Base-by-base conservation (phyloP, 2,329 filamentous ascomycete species). In the Xylariaceae sp. region DNA sequence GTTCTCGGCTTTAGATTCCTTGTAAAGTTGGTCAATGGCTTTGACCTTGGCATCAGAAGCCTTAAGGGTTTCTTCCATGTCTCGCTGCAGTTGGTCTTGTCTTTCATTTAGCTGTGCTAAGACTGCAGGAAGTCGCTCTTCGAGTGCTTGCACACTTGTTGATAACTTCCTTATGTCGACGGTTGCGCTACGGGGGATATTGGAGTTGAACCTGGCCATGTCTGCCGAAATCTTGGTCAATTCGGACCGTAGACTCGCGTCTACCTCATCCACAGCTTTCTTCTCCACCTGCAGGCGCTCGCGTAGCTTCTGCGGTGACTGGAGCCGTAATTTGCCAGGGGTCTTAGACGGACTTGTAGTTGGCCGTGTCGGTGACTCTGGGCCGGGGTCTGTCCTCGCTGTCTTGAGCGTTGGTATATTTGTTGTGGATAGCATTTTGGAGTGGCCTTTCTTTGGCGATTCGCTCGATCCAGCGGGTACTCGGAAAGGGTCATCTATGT, bases 271-370 rank as follows among this genome's bases (percentile, higher is more conserved):
- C 14, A 91, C 80, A 0, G 83, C 79, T 44, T 79, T 82, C 65
- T 90, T 89, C 64, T 95, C 90, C 38, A 80, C 83, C 57, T 92
- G 85, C 1, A 96, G 75, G 25, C 92, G 84, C 68, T 96, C 91
- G 16, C 91, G 86, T 17, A 92, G 72, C 62, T 86, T 91, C 56
- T 86, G 85, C 0, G 83, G 76, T 12, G 80, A 85, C 50, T 88
- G 83, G 10, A 88, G 74, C 10, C 85, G 82, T 25, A 88, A 71
- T 54, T 82, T 85, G 48, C 77, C 67, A 2, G 70, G 50, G 7
- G 57, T 43, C 41, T 68, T 73, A n/a, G 59, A 63, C 14, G 69
- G 65, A 47, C 65, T 72, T 17, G 62, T 56, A 5, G 62, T 59
- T n/a, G 64, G 60, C 27, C 66, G 58, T 5, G 55, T 57, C 8